phyloP scores from a whole-genome alignment of 2,329 filamentous ascomycete genomes.

The Aspergillus sp. region DNA sequence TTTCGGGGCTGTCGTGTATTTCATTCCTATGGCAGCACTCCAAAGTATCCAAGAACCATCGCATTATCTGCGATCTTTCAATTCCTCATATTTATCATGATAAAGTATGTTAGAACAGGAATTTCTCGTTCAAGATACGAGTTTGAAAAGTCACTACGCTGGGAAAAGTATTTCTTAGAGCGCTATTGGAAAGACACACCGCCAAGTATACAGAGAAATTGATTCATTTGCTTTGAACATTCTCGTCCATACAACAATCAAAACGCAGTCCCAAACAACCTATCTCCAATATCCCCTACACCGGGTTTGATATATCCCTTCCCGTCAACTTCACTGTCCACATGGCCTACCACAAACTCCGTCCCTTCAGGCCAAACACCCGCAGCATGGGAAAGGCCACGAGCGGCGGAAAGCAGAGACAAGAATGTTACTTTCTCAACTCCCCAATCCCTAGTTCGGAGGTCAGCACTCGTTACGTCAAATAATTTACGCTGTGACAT shows the following conservation, averaged over 20 bases:
- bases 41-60: too few relatives aligned
- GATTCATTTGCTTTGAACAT: too few relatives aligned
- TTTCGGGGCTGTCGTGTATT: too few relatives aligned
- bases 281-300: constrained; percentile 30
- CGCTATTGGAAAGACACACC: too few relatives aligned
- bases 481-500: not conserved
- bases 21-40: too few relatives aligned
- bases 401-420: constrained; percentile 21
- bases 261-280: constrained; percentile 24
- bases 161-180: too few relatives aligned
- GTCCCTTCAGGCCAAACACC: constrained; percentile 26
- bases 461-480: not conserved
- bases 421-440: constrained; percentile 27
- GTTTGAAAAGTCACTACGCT: too few relatives aligned
- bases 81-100: too few relatives aligned
- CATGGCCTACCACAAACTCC: constrained; percentile 23
- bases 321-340: constrained; percentile 24
- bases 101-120: too few relatives aligned
- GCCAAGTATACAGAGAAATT: too few relatives aligned
- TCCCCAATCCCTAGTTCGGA: constrained; percentile 22
- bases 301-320: constrained; percentile 27
- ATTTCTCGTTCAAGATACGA: too few relatives aligned
- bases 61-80: too few relatives aligned
- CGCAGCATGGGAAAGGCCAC: constrained; percentile 20
- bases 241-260: not conserved